These are phyloP conservation scores for Naegleria lovaniensis DNA, from an alignment of 208 protist genomes.

Conservation along the genomic window DNA sequence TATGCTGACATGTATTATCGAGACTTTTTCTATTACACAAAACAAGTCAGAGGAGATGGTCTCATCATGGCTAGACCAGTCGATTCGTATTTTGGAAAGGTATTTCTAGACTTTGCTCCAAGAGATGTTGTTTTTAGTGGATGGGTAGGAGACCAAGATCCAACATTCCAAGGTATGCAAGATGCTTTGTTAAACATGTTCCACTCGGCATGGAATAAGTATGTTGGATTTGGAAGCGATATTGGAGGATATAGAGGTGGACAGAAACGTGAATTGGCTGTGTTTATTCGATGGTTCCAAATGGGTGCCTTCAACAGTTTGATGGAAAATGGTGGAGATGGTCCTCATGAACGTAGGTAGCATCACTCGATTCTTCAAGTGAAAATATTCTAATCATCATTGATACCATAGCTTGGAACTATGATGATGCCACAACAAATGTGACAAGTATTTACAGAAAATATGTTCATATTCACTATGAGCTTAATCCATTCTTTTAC, in stretches of 20 bases:
- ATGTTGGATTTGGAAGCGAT: constrained; percentile 38
- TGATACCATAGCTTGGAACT: constrained; percentile 33
- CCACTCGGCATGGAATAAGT: constrained; percentile 37
- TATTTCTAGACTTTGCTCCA: background rate
- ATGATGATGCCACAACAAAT: constrained; percentile 29
- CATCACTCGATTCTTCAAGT: too few relatives aligned
- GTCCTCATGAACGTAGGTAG: background rate
- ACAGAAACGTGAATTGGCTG: background rate
- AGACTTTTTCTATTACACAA: background rate
- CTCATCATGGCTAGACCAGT: constrained; percentile 38
- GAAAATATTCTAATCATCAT: too few relatives aligned
- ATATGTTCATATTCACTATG: constrained; percentile 35
- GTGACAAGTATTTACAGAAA: constrained; percentile 34
- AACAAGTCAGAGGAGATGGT: background rate
- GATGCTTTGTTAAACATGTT: constrained; percentile 36
- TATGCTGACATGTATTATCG: constrained; percentile 38
- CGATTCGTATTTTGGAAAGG: background rate
- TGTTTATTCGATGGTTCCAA: constrained; percentile 32
- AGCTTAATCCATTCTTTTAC: constrained; percentile 27
- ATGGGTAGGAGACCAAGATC: constrained; percentile 35
- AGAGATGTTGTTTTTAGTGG: constrained; percentile 30
- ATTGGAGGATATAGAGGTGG: constrained; percentile 18
- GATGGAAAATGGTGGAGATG: constrained; percentile 43
- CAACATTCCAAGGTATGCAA: constrained; percentile 33
- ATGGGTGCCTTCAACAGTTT: constrained; percentile 34